Base-by-base conservation (phyloP, 2,329 filamentous ascomycete genomes). In the Cercospora nicotianae region DNA sequence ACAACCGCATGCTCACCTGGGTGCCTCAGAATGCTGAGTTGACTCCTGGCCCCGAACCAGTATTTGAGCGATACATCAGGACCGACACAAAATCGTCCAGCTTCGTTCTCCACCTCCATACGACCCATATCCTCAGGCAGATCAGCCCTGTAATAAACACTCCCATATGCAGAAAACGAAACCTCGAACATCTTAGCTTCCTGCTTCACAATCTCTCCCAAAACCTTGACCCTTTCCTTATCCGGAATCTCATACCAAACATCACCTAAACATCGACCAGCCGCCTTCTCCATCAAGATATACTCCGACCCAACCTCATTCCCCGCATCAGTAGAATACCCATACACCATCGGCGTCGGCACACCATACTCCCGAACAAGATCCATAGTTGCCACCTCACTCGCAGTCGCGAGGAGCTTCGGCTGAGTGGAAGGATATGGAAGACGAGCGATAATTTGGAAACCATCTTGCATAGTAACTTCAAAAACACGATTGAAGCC, bases 111-210 rank as follows among this genome's bases (percentile, higher is more conserved):
- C 20, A 51, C 33, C 59, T 51, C 58, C 31, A 63, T 71, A 5
- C 3, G 72, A 60, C 36, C 66, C 31, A 65, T 67, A 12, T 53
- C 31, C 13, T 36, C 9, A 57, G 71, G 63, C 20, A 76, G 45
- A 57, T 76, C 72, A 9, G 42, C 53, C 74, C 80, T 67, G 77
- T 74, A 65, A 63, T 74, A 79, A 13, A 79, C 39, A 65, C 76
- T 78, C 5, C 76, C 76, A 61, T 69, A 74, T 31, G 76, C 76
- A 23, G 72, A 72, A 58, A 79, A 58, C 1, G 26, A 0, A 58
- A 28, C 18, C 0, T 13, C 5, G 3, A 30, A 31, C 53, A 58
- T 16, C 3, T 58, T 58, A 13, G 53, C 26, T 12, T 58, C 30
- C 3, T 58, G n/a, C 1, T 1, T 13, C 12, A 33, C 53, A n/a